Evolutionary conservation across 345 rosid species (phyloP).

Genomic region (Populus simonii): DNA sequence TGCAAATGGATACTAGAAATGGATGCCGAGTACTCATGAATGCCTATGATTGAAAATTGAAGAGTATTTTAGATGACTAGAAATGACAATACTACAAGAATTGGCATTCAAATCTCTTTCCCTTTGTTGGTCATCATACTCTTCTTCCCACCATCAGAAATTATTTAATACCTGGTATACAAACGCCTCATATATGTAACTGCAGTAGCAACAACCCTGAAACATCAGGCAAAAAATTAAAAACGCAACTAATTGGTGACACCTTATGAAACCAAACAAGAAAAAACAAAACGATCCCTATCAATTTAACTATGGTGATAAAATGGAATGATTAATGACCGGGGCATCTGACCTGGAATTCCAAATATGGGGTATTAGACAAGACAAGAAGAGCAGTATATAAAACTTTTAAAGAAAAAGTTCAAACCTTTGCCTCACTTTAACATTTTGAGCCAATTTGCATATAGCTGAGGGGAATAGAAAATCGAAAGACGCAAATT

Average conservation of each 20-base stretch:
- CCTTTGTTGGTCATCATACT: not conserved
- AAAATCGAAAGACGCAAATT: slow-evolving; percentile 1
- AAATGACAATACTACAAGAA: not conserved
- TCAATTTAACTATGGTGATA: not conserved
- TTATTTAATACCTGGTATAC: slow-evolving; percentile 60
- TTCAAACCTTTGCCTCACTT: slow-evolving; percentile 91
- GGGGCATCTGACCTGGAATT: not conserved
- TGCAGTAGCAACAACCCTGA: slow-evolving; percentile 95
- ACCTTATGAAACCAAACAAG: not conserved
- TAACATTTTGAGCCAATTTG: slow-evolving; percentile 73
- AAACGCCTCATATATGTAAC: slow-evolving; percentile 93
- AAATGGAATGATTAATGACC: not conserved
- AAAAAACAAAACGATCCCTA: not conserved
- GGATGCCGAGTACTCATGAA: not conserved
- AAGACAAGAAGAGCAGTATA: not conserved
- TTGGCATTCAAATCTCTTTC: not conserved
- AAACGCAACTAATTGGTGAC: not conserved
- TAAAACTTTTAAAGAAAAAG: slow-evolving; percentile 13
- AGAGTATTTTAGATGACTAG: not conserved
- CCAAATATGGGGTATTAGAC: not conserved
- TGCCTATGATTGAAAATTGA: not conserved
- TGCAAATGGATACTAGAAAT: not conserved
- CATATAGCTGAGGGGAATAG: slow-evolving; percentile 52
- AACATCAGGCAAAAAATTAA: slow-evolving; percentile 19
- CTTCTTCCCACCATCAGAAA: not conserved